phyloP scores from a whole-genome alignment of 768 basidiomycete species.

The Naganishia onofrii region DNA sequence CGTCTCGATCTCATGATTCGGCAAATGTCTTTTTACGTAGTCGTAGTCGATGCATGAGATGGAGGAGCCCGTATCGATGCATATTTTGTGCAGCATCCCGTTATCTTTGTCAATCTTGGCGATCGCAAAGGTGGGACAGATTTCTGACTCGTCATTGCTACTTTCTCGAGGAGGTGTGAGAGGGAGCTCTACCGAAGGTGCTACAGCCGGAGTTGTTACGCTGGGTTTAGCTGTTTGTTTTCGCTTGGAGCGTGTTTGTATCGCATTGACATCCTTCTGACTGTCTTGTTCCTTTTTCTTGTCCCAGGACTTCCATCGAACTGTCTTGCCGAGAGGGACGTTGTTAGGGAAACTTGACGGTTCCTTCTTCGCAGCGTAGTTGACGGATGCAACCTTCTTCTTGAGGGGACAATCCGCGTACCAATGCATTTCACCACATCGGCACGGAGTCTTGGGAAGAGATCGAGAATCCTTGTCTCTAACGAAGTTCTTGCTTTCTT shows the following conservation, averaged over 20 bases:
- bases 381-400: background rate
- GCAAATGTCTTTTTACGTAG: slow-evolving; percentile 3
- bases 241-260: no score
- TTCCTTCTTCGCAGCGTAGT: background rate
- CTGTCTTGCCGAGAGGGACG: background rate
- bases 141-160: no score
- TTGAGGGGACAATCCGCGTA: background rate
- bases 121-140: background rate
- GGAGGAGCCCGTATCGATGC: slow-evolving; percentile 22
- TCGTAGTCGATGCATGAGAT: slow-evolving; percentile 23
- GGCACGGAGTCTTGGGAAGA: background rate
- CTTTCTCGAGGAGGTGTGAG: no score
- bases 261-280: background rate
- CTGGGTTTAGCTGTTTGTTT: no score
- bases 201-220: no score
- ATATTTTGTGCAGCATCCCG: slow-evolving; percentile 10
- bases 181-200: no score
- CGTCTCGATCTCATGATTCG: background rate
- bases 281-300: background rate
- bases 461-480: background rate
- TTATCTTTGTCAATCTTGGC: background rate
- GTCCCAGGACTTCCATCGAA: background rate
- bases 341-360: background rate
- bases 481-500: no score
- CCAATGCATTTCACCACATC: background rate